Evolutionary conservation across 345 rosid genomes (phyloP).

Genomic region (Eucalyptus brandiana): DNA sequence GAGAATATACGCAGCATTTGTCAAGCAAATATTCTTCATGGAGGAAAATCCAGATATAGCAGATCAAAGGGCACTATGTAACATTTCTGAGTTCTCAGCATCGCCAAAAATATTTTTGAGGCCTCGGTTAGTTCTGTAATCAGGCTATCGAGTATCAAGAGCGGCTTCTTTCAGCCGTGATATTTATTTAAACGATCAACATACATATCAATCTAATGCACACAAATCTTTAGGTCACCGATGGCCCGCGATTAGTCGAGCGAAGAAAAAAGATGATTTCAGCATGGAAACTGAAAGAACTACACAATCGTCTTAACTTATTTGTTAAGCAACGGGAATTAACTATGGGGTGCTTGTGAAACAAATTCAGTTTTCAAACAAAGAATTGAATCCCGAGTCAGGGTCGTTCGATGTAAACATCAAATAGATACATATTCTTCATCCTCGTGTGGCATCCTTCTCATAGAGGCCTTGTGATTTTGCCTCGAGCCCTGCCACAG

Average conservation of each 20-base stretch:
- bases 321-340: background rate
- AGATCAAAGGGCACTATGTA: background rate
- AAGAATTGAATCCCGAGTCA: background rate
- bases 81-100: background rate
- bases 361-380: background rate
- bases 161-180: background rate
- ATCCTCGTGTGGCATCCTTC: background rate
- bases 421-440: background rate
- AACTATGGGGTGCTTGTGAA: background rate
- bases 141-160: background rate
- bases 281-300: background rate
- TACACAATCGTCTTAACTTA: background rate
- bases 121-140: background rate
- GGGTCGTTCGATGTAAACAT: background rate
- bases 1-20: background rate
- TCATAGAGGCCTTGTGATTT: conserved; percentile 2
- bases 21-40: background rate
- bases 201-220: background rate
- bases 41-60: background rate
- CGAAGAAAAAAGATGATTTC: background rate
- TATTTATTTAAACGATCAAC: background rate
- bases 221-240: background rate
- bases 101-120: background rate
- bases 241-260: background rate
- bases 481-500: conserved; percentile 57